phyloP scores from a whole-genome alignment of 371 early-diverging fungal species.

The Zancudomyces culisetae region DNA sequence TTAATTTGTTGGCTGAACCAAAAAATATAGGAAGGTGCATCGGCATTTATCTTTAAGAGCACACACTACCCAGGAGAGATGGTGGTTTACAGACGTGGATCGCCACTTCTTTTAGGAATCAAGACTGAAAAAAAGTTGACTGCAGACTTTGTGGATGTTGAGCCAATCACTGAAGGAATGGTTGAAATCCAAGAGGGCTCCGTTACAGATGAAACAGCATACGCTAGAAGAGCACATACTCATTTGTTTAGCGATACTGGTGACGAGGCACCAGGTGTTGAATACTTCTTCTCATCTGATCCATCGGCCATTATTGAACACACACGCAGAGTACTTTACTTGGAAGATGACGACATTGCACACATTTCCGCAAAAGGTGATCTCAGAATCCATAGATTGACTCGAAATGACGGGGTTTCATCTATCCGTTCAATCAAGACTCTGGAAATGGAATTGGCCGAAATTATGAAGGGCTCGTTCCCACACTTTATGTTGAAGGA shows the following conservation, averaged over 20 bases:
- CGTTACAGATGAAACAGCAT: constrained; percentile 20
- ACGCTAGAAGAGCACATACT: constrained; percentile 64
- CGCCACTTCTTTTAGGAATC: constrained; percentile 96
- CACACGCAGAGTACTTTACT: constrained; percentile 94
- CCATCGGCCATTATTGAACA: constrained; percentile 97
- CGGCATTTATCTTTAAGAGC: constrained; percentile 94
- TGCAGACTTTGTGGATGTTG: constrained; percentile 84
- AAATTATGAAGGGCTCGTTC: constrained; percentile 97
- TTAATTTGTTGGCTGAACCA: too few relatives aligned
- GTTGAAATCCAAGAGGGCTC: constrained; percentile 4
- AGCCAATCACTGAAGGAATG: constrained; percentile 13
- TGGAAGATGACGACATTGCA: constrained; percentile 98
- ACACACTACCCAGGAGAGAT: constrained; percentile 83
- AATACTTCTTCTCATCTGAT: constrained; percentile 96
- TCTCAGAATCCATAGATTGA: constrained; percentile 91
- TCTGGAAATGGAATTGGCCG: constrained; percentile 91
- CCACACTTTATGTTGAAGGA: constrained; percentile 99
- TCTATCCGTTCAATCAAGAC: constrained; percentile 91
- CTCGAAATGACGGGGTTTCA: constrained; percentile 78
- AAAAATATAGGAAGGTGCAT: constrained; percentile 89
- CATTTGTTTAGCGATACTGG: constrained; percentile 89
- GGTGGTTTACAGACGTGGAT: constrained; percentile 93
- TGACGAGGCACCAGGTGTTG: constrained; percentile 83
- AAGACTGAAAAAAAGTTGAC: constrained; percentile 92
- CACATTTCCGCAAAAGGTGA: constrained; percentile 85